Percentiles rank a stretch among this genome's conserved stretches.
Evolutionary conservation across 192 early-diverging fungal species (phyloP).

Genomic region (Podochytrium sp.): DNA sequence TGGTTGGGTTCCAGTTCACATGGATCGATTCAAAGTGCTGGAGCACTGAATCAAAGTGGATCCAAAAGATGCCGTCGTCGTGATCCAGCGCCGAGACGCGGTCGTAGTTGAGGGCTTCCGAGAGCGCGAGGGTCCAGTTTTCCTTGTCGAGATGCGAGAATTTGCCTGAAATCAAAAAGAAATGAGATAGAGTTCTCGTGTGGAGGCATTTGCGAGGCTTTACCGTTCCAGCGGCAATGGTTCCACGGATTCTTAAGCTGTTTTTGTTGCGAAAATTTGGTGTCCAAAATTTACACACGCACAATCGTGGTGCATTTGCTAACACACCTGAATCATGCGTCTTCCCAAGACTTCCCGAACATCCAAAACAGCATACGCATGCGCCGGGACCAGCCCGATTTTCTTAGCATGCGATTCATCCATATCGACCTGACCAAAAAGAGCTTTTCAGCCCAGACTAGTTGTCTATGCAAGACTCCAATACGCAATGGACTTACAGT

Average conservation of each 20-base stretch:
- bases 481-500: conserved; percentile 53
- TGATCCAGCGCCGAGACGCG: conserved; percentile 61
- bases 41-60: conserved; percentile 83
- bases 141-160: conserved; percentile 35
- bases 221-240: conserved; percentile 83
- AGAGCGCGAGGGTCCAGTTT: conserved; percentile 75
- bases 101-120: conserved; percentile 71
- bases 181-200: conserved; percentile 7
- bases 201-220: conserved; percentile 71
- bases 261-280: no score
- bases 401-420: conserved; percentile 61
- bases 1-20: conserved; percentile 84
- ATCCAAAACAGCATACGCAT: conserved; percentile 82
- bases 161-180: conserved; percentile 22
- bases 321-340: conserved; percentile 71
- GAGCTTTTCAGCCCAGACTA: neutral
- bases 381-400: conserved; percentile 83
- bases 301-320: neutral
- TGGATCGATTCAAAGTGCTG: conserved; percentile 83
- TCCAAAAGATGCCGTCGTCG: conserved; percentile 92
- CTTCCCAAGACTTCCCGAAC: conserved; percentile 61
- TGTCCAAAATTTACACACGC: neutral
- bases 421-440: conserved; percentile 59
- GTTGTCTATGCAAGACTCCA: neutral
- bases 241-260: conserved; percentile 89